A percentile compares a stretch with the other conserved stretches of the same genome.
phyloP scores from a whole-genome alignment of 257 asterid species.

The Fraxinus excelsior region DNA sequence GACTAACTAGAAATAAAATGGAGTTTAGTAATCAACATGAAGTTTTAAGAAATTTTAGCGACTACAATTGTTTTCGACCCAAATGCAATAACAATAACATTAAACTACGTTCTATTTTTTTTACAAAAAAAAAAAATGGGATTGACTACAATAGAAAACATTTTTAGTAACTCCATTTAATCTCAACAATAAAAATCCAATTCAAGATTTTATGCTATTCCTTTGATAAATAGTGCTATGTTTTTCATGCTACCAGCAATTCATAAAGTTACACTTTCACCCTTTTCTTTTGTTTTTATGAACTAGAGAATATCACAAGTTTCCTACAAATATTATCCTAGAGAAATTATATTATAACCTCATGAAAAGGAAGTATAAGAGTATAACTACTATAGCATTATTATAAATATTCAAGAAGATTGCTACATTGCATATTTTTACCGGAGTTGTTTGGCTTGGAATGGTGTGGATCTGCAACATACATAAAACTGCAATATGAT shows the following conservation, averaged over 20 bases:
- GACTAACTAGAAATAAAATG: not conserved
- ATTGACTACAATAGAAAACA: not conserved
- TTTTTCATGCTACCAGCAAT: not conserved
- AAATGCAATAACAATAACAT: not conserved
- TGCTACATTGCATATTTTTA: slow-evolving; percentile 16
- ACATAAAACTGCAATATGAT: slow-evolving; percentile 21
- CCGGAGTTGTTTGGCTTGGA: slow-evolving; percentile 30
- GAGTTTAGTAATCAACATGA: not conserved
- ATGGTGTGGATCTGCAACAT: slow-evolving; percentile 30
- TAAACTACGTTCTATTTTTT: not conserved
- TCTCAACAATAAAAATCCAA: not conserved
- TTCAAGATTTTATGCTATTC: not conserved
- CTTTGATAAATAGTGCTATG: not conserved
- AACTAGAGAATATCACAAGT: not conserved
- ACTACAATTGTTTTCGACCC: not conserved
- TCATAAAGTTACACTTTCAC: too few relatives aligned
- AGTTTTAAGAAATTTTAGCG: not conserved
- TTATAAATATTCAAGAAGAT: not conserved
- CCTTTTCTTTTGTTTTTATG: not conserved
- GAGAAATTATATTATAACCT: not conserved
- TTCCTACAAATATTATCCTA: not conserved
- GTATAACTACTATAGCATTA: not conserved
- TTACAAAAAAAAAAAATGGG: not conserved
- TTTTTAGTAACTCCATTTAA: not conserved
- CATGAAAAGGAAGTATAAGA: not conserved